A percentile compares a stretch with the other conserved stretches of the same genome.
Evolutionary conservation across 2,329 filamentous ascomycete species (phyloP).

Genomic region (Lecanicillium sp.): DNA sequence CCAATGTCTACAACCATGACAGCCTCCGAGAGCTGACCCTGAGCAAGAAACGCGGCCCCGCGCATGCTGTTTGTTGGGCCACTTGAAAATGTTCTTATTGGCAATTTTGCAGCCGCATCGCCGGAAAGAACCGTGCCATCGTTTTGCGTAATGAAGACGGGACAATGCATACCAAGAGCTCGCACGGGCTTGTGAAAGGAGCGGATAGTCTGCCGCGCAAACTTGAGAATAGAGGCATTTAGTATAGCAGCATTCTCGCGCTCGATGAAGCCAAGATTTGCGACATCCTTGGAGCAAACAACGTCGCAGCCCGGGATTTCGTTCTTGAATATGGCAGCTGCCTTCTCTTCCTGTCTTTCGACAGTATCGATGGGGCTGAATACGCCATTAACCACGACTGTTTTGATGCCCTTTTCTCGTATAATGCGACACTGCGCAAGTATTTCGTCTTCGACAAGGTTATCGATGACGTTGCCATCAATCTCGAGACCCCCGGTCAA

Average conservation of each 20-base stretch:
- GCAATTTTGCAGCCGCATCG: conserved; percentile 43
- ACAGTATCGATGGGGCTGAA: conserved; percentile 46
- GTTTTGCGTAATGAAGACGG: conserved; percentile 55
- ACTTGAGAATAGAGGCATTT: conserved; percentile 53
- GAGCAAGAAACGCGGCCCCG: conserved; percentile 52
- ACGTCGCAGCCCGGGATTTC: conserved; percentile 35
- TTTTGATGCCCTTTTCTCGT: conserved; percentile 32
- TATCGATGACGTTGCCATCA: conserved; percentile 38
- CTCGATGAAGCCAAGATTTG: conserved; percentile 48
- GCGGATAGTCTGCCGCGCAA: conserved; percentile 48
- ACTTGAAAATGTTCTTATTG: conserved; percentile 54
- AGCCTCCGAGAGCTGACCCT: conserved; percentile 25
- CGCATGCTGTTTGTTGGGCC: conserved; percentile 58
- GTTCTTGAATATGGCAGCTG: conserved; percentile 31
- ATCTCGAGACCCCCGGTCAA: conserved; percentile 45
- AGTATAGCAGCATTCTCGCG: conserved; percentile 59
- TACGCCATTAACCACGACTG: conserved; percentile 40
- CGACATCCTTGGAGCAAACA: conserved; percentile 43
- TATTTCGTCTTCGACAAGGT: conserved; percentile 35
- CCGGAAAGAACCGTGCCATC: conserved; percentile 54
- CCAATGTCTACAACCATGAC: conserved; percentile 60
- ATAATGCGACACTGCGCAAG: conserved; percentile 30
- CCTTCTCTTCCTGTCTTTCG: conserved; percentile 40
- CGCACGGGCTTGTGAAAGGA: conserved; percentile 46
- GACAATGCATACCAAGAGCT: conserved; percentile 41